Conservation (phyloP, 1,284 basidiomycete species). For the Apiotrichum porosum region DNA sequence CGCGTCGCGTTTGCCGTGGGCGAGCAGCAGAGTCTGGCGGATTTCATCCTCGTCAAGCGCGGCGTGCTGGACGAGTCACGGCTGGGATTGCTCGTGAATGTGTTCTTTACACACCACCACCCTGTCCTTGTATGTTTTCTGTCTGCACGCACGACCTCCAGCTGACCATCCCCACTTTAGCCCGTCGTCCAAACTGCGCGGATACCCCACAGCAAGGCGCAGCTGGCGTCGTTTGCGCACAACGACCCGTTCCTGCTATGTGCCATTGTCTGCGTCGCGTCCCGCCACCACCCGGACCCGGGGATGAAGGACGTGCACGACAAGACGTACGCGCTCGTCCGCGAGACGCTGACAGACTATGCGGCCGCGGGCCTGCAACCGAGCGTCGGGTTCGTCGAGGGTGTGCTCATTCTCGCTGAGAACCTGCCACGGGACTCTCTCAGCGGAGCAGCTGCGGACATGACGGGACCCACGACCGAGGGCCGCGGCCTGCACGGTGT, state of each 20-base stretch:
- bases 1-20: constrained; percentile 17
- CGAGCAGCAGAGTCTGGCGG: constrained; percentile 17
- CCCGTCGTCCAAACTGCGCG: constrained; percentile 47
- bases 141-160: neutral
- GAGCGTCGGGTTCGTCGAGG: constrained; percentile 49
- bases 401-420: constrained; percentile 47
- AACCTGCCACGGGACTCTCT: constrained; percentile 33
- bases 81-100: constrained; percentile 35
- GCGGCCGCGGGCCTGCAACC: constrained; percentile 44
- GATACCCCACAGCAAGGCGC: constrained; percentile 40
- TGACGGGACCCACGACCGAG: constrained; percentile 23
- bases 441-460: constrained; percentile 6
- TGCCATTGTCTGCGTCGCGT: constrained; percentile 45
- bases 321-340: constrained; percentile 33
- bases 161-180: constrained; percentile 14
- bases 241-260: constrained; percentile 47
- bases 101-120: constrained; percentile 46
- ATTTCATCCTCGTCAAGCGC: constrained; percentile 41
- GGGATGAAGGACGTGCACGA: constrained; percentile 36
- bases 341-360: constrained; percentile 41
- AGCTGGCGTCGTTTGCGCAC: constrained; percentile 38
- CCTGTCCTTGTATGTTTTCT: constrained; percentile 41
- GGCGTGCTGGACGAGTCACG: constrained; percentile 34
- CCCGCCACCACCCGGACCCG: constrained; percentile 36
- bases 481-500: constrained; percentile 36